These are phyloP conservation scores for Zygoascus hellenicus DNA, from an alignment of 1,139 yeast genomes.

Conservation along the genomic window DNA sequence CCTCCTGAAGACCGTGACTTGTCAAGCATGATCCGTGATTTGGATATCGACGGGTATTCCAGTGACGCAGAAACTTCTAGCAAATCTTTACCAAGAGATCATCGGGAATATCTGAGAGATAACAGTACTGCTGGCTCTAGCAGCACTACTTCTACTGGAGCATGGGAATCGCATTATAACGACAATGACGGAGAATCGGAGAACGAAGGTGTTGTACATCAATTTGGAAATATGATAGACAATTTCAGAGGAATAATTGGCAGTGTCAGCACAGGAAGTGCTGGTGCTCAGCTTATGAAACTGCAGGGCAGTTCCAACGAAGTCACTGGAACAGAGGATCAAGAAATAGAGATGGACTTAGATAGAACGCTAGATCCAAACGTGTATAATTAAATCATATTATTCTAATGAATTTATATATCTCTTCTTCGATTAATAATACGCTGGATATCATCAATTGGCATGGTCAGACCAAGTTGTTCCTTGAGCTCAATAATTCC, in stretches of 20 bases:
- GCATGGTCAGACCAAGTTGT: conserved; percentile 10
- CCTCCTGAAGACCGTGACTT: conserved; percentile 2
- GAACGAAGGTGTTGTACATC: conserved; percentile 27
- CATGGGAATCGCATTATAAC: conserved; percentile 25
- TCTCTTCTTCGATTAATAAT: conserved; percentile 14
- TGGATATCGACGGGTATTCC: conserved; percentile 11
- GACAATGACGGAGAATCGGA: conserved; percentile 23
- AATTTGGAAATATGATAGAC: conserved; percentile 26
- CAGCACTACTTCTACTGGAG: conserved; percentile 14
- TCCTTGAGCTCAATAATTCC: conserved; percentile 9
- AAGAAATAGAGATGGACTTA: background rate
- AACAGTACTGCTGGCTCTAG: background rate
- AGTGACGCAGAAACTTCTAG: background rate
- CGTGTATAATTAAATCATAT: conserved; percentile 1
- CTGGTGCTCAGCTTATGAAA: conserved; percentile 1
- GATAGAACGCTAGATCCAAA: background rate
- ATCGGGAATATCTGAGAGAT: background rate
- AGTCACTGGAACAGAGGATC: background rate
- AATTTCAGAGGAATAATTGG: conserved; percentile 18
- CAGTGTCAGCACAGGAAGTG: background rate
- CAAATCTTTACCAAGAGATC: no score
- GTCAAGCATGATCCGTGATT: background rate
- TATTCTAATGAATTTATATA: background rate
- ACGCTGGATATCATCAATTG: conserved; percentile 18
- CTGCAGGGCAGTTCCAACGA: background rate